Base-by-base conservation (phyloP, 805 yeast species). In the Monosporozyma yasuniensis region DNA sequence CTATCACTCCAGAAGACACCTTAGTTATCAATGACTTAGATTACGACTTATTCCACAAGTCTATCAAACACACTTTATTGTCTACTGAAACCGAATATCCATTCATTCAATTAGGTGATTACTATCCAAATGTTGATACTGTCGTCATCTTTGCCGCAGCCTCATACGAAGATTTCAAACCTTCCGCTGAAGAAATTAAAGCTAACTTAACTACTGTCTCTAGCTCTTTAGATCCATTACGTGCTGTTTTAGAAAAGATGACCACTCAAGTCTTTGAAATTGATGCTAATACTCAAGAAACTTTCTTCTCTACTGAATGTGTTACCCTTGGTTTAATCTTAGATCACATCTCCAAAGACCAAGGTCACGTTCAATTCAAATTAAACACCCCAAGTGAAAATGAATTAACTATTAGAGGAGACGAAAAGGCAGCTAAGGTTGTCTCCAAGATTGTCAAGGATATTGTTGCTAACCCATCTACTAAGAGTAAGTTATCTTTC, bases 371-470 rank as follows among this genome's bases (percentile, higher is more conserved):
- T 43, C 72, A 70, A 19, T 71, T 85, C 51, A 76, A 74, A 54
- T 68, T 83, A 44, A 76, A 78, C 54, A 56, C 65, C 25, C 72
- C 72, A 68, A 55, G 66, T 70, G 79, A 37, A 63, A 71, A 83
- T 58, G 73, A 80, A 55, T 72, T 91, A 12, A 71, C 71, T 48
- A 66, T 93, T 45, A 82, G 82, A 60, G 98, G 99, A 56, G 72
- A 79, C 50, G 77, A 79, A 57, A 61, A 70, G 2, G 85, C 82
- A 49, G 90, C 88, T 14, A 64, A 61, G 48, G 46, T 52, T 18
- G 61, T 61, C 28, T 65, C 71, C 21, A 70, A 71, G 42, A 81
- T 64, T 10, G 48, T 67, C 10, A 55, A 56, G 9, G 48, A 56
- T 4, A 73, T 67, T 59, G 62, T 58, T 8, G 58, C 52, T 18